These are phyloP conservation scores for Murraya koenigii DNA, from an alignment of 345 rosid species.

Conservation along the genomic window DNA sequence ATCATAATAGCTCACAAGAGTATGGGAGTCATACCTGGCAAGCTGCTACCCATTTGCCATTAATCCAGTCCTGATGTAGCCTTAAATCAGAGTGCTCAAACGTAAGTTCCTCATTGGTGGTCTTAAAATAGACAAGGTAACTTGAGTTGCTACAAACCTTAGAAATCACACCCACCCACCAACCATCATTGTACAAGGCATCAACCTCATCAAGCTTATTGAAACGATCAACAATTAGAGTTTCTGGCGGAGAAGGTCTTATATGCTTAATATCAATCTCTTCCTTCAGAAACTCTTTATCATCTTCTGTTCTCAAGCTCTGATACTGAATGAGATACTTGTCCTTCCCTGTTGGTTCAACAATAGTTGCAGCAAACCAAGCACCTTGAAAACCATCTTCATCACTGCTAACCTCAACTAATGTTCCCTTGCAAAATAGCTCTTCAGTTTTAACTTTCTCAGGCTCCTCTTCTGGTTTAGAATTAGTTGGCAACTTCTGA, in stretches of 20 bases:
- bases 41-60: conserved; percentile 61
- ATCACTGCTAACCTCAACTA: conserved; percentile 68
- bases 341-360: conserved; percentile 39
- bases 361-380: conserved; percentile 69
- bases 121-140: conserved; percentile 53
- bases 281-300: conserved; percentile 62
- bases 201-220: conserved; percentile 65
- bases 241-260: conserved; percentile 69
- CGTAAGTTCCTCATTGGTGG: conserved; percentile 44
- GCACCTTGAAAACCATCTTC: conserved; percentile 91
- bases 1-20: neutral
- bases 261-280: conserved; percentile 46
- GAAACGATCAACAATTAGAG: conserved; percentile 34
- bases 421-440: conserved; percentile 27
- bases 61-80: conserved; percentile 74
- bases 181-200: conserved; percentile 76
- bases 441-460: conserved; percentile 11
- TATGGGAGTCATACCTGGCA: conserved; percentile 35
- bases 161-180: conserved; percentile 79
- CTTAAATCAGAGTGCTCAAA: conserved; percentile 64
- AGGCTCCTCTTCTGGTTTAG: conserved; percentile 22
- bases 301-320: conserved; percentile 64
- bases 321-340: conserved; percentile 63
- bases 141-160: conserved; percentile 46
- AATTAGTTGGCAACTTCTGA: conserved; percentile 31